These are phyloP conservation scores for Candida sanyiensis DNA, from an alignment of 805 yeast species.

Conservation along the genomic window DNA sequence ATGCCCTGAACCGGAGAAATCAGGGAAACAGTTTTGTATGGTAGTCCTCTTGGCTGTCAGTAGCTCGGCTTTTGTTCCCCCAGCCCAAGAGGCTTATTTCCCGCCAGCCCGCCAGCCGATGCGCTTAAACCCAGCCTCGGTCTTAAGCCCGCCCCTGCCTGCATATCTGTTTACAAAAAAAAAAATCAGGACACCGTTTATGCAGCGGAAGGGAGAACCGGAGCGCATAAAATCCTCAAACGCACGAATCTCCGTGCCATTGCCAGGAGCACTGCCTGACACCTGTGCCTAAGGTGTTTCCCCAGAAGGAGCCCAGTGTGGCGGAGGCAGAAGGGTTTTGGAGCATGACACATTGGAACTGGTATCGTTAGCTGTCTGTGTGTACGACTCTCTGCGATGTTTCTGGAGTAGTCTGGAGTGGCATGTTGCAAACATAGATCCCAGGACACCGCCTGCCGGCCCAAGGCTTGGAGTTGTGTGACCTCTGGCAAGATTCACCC, in stretches of 20 bases:
- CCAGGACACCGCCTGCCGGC: neutral
- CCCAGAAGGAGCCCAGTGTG: too few relatives aligned
- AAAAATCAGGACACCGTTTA: neutral
- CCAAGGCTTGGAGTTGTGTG: neutral
- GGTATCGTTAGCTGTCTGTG: too few relatives aligned
- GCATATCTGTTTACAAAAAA: slow-evolving; percentile 8
- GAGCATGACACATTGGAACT: too few relatives aligned
- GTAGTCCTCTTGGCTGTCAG: too few relatives aligned
- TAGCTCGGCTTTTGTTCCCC: too few relatives aligned
- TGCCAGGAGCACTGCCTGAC: too few relatives aligned
- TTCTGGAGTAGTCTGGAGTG: too few relatives aligned
- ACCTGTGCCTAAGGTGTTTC: too few relatives aligned
- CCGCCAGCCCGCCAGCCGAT: neutral
- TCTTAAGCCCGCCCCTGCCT: slow-evolving; percentile 4
- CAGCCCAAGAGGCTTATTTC: too few relatives aligned
- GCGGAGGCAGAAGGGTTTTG: too few relatives aligned
- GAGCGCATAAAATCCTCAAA: neutral
- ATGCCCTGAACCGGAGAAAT: too few relatives aligned
- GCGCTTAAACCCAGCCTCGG: slow-evolving; percentile 5
- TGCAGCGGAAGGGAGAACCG: neutral
- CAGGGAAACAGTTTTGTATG: neutral
- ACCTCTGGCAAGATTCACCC: neutral
- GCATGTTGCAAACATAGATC: neutral
- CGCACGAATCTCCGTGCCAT: slow-evolving; percentile 3
- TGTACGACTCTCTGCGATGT: too few relatives aligned